These are phyloP conservation scores for Lactarius deliciosus DNA, from an alignment of 768 basidiomycete species.

Conservation along the genomic window DNA sequence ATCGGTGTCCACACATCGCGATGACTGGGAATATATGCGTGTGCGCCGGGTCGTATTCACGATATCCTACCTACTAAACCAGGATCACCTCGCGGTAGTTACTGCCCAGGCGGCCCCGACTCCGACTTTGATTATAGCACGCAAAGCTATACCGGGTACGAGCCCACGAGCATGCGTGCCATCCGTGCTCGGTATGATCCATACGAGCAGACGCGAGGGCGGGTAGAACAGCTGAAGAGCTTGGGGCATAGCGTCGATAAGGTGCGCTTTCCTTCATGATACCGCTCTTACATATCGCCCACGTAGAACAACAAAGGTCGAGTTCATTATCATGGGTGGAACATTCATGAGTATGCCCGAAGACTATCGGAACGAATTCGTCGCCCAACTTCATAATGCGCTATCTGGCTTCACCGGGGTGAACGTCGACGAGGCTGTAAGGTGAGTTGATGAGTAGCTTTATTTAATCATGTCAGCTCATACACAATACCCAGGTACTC, in stretches of 20 bases:
- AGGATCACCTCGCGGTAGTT: slow-evolving; percentile 46
- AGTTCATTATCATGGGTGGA: slow-evolving; percentile 96
- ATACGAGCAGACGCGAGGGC: slow-evolving; percentile 93
- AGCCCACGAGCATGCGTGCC: slow-evolving; percentile 98
- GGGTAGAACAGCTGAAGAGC: slow-evolving; percentile 93
- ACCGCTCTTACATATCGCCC: background rate
- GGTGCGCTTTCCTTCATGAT: slow-evolving; percentile 43
- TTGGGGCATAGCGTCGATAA: slow-evolving; percentile 98
- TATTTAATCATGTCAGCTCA: slow-evolving; percentile 3
- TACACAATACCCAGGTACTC: slow-evolving; percentile 64
- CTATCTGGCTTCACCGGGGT: slow-evolving; percentile 91
- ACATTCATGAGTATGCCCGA: slow-evolving; percentile 99
- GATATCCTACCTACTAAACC: background rate
- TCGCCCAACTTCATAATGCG: slow-evolving; percentile 96
- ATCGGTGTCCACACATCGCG: slow-evolving; percentile 98
- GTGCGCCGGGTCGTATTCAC: slow-evolving; percentile 44
- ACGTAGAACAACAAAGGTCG: slow-evolving; percentile 48
- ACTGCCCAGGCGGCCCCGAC: slow-evolving; percentile 98
- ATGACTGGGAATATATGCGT: slow-evolving; percentile 99
- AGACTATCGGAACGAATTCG: slow-evolving; percentile 89
- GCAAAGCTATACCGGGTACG: slow-evolving; percentile 91
- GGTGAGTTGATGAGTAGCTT: slow-evolving; percentile 41
- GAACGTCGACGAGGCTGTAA: slow-evolving; percentile 94
- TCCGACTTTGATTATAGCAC: slow-evolving; percentile 99
- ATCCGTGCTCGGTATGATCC: slow-evolving; percentile 96